Conservation (phyloP, 2,329 filamentous ascomycete species). For the Cladophialophora yegresii region DNA sequence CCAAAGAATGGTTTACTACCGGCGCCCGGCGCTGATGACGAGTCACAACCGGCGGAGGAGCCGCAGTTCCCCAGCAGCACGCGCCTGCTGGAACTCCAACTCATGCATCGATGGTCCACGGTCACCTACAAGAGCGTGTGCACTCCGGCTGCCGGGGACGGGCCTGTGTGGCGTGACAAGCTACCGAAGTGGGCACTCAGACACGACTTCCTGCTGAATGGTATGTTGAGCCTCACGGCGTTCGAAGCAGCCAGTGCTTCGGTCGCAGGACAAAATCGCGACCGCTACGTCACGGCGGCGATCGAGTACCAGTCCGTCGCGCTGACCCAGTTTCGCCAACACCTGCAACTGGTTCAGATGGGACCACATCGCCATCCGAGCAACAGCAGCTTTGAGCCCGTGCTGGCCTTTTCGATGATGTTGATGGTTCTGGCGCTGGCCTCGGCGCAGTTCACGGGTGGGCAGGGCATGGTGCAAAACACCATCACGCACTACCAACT, state of each 20-base stretch:
- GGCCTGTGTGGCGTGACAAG: constrained; percentile 23
- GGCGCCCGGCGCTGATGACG: background rate
- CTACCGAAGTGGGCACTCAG: constrained; percentile 25
- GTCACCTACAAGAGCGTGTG: constrained; percentile 30
- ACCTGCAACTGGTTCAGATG: constrained; percentile 12
- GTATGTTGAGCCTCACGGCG: constrained; percentile 29
- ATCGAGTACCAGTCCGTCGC: constrained; percentile 26
- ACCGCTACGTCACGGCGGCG: constrained; percentile 24
- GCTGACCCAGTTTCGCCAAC: constrained; percentile 22
- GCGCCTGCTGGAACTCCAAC: constrained; percentile 33
- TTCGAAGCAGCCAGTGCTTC: constrained; percentile 22
- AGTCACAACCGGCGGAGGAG: background rate
- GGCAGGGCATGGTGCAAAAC: constrained; percentile 27
- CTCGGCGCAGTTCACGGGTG: constrained; percentile 26
- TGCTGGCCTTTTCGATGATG: constrained; percentile 30
- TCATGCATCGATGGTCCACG: constrained; percentile 35
- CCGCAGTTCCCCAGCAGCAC: constrained; percentile 3
- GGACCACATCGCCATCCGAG: background rate
- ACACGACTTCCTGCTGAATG: constrained; percentile 27
- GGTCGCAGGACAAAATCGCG: constrained; percentile 4
- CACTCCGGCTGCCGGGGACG: constrained; percentile 25
- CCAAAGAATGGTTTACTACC: background rate
- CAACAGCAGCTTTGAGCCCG: constrained; percentile 18
- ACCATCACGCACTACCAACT: constrained; percentile 28
- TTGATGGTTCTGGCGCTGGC: constrained; percentile 29